phyloP scores from a whole-genome alignment of 2,329 filamentous ascomycete species.

The Pseudogymnoascus sp. region DNA sequence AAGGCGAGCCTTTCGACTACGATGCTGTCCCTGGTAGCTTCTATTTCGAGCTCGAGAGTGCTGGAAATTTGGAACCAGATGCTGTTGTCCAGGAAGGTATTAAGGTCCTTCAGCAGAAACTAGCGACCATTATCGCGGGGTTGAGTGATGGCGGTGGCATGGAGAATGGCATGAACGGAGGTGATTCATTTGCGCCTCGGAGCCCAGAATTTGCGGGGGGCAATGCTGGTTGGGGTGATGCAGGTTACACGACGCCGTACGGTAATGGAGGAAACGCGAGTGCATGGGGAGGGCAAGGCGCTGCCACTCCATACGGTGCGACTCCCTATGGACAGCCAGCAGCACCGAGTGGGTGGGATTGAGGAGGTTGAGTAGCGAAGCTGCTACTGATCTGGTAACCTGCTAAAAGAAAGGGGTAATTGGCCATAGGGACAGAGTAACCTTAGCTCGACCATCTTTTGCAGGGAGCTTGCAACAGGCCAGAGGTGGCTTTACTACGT shows the following conservation, averaged over 20 bases:
- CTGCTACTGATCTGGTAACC: background rate
- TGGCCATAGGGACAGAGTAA: background rate
- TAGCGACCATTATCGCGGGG: slow-evolving; percentile 68
- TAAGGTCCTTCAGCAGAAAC: slow-evolving; percentile 79
- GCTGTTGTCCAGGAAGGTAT: slow-evolving; percentile 84
- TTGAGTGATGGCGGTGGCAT: slow-evolving; percentile 50
- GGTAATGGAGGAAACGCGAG: slow-evolving; percentile 49
- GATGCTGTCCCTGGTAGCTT: slow-evolving; percentile 77
- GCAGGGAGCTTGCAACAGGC: background rate
- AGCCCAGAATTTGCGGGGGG: slow-evolving; percentile 54
- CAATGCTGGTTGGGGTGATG: slow-evolving; percentile 47
- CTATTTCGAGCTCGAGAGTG: slow-evolving; percentile 89
- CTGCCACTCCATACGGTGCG: slow-evolving; percentile 49
- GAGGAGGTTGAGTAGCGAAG: slow-evolving; percentile 3
- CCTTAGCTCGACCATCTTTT: background rate
- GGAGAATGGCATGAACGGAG: slow-evolving; percentile 38
- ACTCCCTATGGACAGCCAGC: slow-evolving; percentile 49
- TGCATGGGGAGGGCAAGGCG: slow-evolving; percentile 55
- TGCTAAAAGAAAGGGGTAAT: background rate
- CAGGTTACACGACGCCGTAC: slow-evolving; percentile 62
- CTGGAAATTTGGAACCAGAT: slow-evolving; percentile 82
- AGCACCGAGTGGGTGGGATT: slow-evolving; percentile 22
- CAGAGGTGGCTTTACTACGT: background rate
- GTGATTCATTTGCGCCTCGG: slow-evolving; percentile 50
- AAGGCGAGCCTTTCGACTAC: slow-evolving; percentile 85